These are phyloP conservation scores for Microstroma glucosiphilum DNA, from an alignment of 1,284 basidiomycete species.

Conservation along the genomic window DNA sequence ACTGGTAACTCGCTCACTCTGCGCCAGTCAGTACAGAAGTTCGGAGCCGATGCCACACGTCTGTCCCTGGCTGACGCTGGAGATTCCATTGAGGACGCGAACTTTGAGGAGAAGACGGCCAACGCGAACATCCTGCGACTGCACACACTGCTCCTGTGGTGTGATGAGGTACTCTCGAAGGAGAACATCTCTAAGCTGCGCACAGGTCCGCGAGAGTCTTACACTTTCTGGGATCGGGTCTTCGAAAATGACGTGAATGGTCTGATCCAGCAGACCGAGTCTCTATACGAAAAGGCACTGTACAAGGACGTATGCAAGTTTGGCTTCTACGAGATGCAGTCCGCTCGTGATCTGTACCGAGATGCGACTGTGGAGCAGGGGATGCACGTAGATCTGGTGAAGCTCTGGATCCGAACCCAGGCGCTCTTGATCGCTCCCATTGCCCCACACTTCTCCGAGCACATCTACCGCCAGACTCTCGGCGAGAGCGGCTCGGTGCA, in stretches of 20 bases:
- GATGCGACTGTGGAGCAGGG: constrained; percentile 71
- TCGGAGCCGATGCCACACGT: constrained; percentile 86
- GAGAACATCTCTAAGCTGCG: constrained; percentile 64
- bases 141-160: constrained; percentile 86
- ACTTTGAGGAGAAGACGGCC: constrained; percentile 97
- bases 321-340: constrained; percentile 94
- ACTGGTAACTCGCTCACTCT: constrained; percentile 60
- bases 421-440: constrained; percentile 78
- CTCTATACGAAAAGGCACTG: constrained; percentile 61
- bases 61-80: constrained; percentile 92
- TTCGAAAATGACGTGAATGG: constrained; percentile 90
- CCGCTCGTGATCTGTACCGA: constrained; percentile 89
- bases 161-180: constrained; percentile 67
- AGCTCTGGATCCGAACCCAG: constrained; percentile 75
- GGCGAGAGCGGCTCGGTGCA: constrained; percentile 77
- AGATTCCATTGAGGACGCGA: constrained; percentile 93
- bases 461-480: constrained; percentile 69
- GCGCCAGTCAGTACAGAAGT: constrained; percentile 56
- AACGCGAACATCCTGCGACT: constrained; percentile 94
- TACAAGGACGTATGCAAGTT: constrained; percentile 94
- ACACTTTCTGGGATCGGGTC: constrained; percentile 61
- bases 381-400: constrained; percentile 72
- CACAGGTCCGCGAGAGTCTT: constrained; percentile 49
- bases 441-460: constrained; percentile 90
- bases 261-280: constrained; percentile 70